Conservation (phyloP, 2,329 filamentous ascomycete genomes). For the Penicillium sp. region DNA sequence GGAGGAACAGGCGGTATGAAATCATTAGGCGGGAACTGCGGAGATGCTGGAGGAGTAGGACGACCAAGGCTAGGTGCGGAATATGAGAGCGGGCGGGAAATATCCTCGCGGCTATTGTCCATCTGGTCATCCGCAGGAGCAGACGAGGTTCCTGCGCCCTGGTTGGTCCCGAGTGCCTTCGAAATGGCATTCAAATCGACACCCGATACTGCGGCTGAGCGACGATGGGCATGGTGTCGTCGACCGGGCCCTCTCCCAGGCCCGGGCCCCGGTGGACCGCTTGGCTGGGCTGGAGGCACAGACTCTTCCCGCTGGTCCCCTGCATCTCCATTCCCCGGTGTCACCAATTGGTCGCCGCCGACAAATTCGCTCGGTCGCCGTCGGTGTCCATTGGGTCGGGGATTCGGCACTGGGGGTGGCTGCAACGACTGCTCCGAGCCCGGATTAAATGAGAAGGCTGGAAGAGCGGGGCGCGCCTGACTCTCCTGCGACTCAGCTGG, state of each 20-base stretch:
- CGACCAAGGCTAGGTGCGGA: constrained; percentile 29
- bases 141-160: constrained; percentile 56
- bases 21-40: constrained; percentile 18
- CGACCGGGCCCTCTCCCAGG: constrained; percentile 48
- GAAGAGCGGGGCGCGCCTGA: constrained; percentile 33
- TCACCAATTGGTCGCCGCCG: constrained; percentile 53
- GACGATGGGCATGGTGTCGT: constrained; percentile 70
- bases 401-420: constrained; percentile 42
- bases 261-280: constrained; percentile 33
- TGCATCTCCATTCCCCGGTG: constrained; percentile 59
- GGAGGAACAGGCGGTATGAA: constrained; percentile 13
- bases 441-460: constrained; percentile 37
- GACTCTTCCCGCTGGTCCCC: constrained; percentile 23
- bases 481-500: constrained; percentile 45
- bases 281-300: constrained; percentile 18
- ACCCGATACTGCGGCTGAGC: constrained; percentile 74
- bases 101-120: constrained; percentile 27
- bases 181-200: constrained; percentile 63
- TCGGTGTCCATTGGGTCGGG: constrained; percentile 51
- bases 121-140: constrained; percentile 43
- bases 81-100: constrained; percentile 31
- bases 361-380: constrained; percentile 83
- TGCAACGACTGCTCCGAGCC: constrained; percentile 37
- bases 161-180: constrained; percentile 38
- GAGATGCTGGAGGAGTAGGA: constrained; percentile 33